These are phyloP conservation scores for Aspergillus incahuasiensis DNA, from an alignment of 495 filamentous ascomycete genomes.

Conservation along the genomic window DNA sequence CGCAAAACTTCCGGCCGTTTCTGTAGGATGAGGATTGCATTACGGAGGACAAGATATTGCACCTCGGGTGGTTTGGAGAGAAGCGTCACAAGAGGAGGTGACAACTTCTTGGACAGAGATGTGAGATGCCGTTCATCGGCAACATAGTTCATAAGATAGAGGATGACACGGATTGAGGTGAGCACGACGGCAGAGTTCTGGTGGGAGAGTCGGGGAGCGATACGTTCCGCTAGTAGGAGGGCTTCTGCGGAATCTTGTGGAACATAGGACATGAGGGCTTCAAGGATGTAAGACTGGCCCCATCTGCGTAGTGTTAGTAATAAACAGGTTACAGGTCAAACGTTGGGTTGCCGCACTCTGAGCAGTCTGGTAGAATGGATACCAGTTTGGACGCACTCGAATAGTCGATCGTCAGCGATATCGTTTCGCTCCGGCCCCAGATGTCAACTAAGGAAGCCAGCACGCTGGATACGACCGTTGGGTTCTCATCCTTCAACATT, in stretches of 20 bases:
- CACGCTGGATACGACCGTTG: constrained; percentile 93
- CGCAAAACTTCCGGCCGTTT: constrained; percentile 88
- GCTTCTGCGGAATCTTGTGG: constrained; percentile 88
- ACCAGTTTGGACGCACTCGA: constrained; percentile 96
- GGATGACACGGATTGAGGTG: constrained; percentile 89
- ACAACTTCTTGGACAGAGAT: constrained; percentile 85
- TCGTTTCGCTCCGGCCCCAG: constrained; percentile 95
- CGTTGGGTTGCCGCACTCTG: constrained; percentile 60
- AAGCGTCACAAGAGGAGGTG: constrained; percentile 90
- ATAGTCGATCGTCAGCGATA: constrained; percentile 98
- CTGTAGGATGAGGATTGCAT: constrained; percentile 91
- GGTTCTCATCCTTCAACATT: constrained; percentile 92
- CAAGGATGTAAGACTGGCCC: constrained; percentile 98
- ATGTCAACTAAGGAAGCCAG: constrained; percentile 94
- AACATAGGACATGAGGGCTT: constrained; percentile 97
- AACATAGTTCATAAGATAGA: constrained; percentile 99
- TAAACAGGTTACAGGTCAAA: neutral
- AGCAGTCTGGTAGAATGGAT: constrained; percentile 92
- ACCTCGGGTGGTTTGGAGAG: constrained; percentile 96
- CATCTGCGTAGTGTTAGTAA: constrained; percentile 59
- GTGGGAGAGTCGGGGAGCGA: constrained; percentile 89
- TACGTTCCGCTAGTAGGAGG: constrained; percentile 83
- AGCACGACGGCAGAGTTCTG: constrained; percentile 95
- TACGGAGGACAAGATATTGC: constrained; percentile 91
- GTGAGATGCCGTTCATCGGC: constrained; percentile 86